A percentile compares a stretch with the other conserved stretches of the same genome.
Conservation (phyloP, 2,329 filamentous ascomycete species). For the Cladophialophora bantiana region DNA sequence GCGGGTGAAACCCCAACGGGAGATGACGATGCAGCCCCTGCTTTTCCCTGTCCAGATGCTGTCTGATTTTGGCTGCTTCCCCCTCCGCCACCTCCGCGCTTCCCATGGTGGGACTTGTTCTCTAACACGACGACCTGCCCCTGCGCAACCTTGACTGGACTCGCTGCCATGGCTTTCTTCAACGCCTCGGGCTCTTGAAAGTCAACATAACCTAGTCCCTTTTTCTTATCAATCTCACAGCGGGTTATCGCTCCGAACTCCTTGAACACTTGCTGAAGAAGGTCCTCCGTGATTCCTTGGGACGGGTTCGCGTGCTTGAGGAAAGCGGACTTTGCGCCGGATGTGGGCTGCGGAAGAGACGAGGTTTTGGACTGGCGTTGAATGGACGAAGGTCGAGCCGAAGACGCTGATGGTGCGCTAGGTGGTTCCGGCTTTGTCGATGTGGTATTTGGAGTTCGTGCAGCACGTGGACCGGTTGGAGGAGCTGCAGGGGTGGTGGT, state of each 20-base stretch:
- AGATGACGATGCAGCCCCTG: constrained; percentile 2
- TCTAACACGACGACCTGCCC: constrained; percentile 88
- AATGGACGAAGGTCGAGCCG: constrained; percentile 13
- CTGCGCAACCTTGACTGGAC: constrained; percentile 81
- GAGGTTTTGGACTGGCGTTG: constrained; percentile 38
- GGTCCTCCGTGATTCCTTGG: constrained; percentile 85
- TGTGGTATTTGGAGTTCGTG: constrained; percentile 31
- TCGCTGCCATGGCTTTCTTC: constrained; percentile 79
- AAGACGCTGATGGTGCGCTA: constrained; percentile 4
- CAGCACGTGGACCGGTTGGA: constrained; percentile 39
- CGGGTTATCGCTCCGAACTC: constrained; percentile 75
- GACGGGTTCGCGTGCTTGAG: constrained; percentile 85
- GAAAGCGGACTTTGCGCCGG: constrained; percentile 71
- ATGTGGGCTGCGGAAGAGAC: constrained; percentile 44
- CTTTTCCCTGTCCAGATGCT: constrained; percentile 15
- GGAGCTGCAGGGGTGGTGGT: constrained; percentile 30
- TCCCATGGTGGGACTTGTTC: constrained; percentile 59
- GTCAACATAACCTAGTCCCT: constrained; percentile 92
- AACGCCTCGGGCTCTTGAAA: constrained; percentile 77
- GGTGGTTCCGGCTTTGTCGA: constrained; percentile 20
- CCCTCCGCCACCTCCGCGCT: constrained; percentile 25
- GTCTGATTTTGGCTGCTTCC: constrained; percentile 12
- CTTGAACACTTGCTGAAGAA: constrained; percentile 77
- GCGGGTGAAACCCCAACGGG: neutral
- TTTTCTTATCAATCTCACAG: constrained; percentile 93